These are phyloP conservation scores for Citropsis articulata DNA, from an alignment of 345 rosid species.

Conservation along the genomic window DNA sequence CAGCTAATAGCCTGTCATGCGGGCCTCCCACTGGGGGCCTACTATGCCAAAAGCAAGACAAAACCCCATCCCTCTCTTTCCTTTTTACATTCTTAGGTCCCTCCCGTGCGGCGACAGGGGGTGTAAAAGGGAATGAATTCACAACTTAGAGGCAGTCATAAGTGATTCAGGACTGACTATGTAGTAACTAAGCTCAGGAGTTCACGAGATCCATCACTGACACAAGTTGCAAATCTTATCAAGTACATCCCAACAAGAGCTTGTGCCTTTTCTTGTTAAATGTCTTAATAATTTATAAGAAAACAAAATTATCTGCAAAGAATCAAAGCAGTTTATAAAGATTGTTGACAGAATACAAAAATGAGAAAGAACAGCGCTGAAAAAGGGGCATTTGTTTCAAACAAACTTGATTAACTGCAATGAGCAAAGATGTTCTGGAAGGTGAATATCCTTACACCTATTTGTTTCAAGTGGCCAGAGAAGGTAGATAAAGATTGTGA, in stretches of 20 bases:
- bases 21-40: no score
- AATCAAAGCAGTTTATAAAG: not conserved
- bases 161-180: not conserved
- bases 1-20: no score
- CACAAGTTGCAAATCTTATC: not conserved
- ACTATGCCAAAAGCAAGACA: not conserved
- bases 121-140: not conserved
- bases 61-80: no score
- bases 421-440: no score
- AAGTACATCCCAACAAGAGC: not conserved
- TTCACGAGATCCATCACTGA: not conserved
- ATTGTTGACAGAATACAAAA: not conserved
- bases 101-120: no score
- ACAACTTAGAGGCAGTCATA: not conserved
- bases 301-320: not conserved
- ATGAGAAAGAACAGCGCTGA: not conserved
- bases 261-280: not conserved
- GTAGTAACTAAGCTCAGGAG: not conserved
- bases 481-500: constrained; percentile 91
- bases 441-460: constrained; percentile 50
- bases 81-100: no score
- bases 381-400: not conserved
- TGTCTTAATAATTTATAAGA: not conserved
- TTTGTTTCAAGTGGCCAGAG: constrained; percentile 91
- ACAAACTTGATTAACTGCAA: no score